Percentiles rank a stretch among this genome's conserved stretches.
phyloP scores from a whole-genome alignment of 805 yeast genomes.

The Monosporozyma yasuniensis region DNA sequence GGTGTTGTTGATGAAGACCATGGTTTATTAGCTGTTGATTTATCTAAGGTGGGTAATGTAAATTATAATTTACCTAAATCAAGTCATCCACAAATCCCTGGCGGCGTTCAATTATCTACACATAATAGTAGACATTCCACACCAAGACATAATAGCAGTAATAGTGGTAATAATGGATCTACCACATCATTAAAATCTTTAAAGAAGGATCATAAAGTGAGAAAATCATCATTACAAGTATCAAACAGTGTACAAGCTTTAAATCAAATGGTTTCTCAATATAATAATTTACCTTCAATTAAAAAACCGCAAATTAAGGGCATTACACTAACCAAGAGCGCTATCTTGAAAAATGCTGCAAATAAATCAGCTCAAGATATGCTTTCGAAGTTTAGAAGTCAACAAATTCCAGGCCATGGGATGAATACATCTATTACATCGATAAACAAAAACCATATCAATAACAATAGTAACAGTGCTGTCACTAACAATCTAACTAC shows the following conservation, averaged over 20 bases:
- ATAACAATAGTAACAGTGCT: too few relatives aligned
- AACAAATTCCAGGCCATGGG: background rate
- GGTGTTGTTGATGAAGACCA: constrained; percentile 27
- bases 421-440: too few relatives aligned
- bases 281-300: background rate
- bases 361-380: background rate
- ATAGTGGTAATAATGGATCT: too few relatives aligned
- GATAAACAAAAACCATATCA: too few relatives aligned
- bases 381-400: background rate
- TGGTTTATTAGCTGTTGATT: constrained; percentile 18
- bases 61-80: constrained; percentile 1
- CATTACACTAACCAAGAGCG: background rate
- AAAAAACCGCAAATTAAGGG: background rate
- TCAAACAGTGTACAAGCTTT: background rate
- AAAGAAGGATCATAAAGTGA: background rate
- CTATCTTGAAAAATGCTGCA: background rate
- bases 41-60: background rate
- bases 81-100: background rate
- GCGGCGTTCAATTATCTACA: background rate
- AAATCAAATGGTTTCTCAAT: background rate
- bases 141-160: background rate
- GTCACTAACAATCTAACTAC: background rate
- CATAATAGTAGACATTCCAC: constrained; percentile 1
- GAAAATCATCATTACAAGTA: background rate
- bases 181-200: background rate